phyloP scores from a whole-genome alignment of 495 filamentous ascomycete genomes.

The Cercophora sp. region DNA sequence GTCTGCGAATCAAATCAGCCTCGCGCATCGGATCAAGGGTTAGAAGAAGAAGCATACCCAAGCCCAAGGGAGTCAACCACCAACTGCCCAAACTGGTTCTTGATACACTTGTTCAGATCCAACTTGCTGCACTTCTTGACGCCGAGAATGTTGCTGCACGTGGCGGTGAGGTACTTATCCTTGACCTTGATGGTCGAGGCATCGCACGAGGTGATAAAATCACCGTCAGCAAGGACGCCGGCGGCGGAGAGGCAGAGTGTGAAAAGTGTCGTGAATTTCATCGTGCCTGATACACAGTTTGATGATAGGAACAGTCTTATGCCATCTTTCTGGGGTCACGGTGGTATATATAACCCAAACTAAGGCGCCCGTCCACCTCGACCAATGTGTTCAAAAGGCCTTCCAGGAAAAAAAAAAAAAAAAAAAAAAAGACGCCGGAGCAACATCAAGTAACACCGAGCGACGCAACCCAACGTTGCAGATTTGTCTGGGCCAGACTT shows the following conservation, averaged over 20 bases:
- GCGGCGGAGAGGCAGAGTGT: background rate
- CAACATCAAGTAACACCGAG: background rate
- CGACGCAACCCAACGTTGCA: constrained; percentile 4
- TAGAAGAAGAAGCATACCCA: constrained; percentile 10
- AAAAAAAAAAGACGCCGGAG: no score
- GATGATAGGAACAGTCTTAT: background rate
- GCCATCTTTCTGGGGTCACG: background rate
- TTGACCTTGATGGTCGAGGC: constrained; percentile 16
- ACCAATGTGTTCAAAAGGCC: no score
- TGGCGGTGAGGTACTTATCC: constrained; percentile 21
- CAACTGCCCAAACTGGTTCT: constrained; percentile 21
- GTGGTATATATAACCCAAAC: no score
- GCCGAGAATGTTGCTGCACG: constrained; percentile 21
- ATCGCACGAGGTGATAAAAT: constrained; percentile 21
- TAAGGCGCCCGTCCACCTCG: no score
- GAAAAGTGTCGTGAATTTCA: constrained; percentile 3
- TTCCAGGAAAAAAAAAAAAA: no score
- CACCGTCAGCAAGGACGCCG: constrained; percentile 4
- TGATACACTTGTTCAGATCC: constrained; percentile 25
- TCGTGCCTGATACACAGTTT: background rate
- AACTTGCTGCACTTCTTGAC: constrained; percentile 18
- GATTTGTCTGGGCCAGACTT: background rate
- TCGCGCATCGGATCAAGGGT: no score
- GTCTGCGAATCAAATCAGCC: background rate
- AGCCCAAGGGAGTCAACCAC: constrained; percentile 16